Evolutionary conservation across 2,329 filamentous ascomycete genomes (phyloP).

Genomic region (Tolypocladium pustulatum): DNA sequence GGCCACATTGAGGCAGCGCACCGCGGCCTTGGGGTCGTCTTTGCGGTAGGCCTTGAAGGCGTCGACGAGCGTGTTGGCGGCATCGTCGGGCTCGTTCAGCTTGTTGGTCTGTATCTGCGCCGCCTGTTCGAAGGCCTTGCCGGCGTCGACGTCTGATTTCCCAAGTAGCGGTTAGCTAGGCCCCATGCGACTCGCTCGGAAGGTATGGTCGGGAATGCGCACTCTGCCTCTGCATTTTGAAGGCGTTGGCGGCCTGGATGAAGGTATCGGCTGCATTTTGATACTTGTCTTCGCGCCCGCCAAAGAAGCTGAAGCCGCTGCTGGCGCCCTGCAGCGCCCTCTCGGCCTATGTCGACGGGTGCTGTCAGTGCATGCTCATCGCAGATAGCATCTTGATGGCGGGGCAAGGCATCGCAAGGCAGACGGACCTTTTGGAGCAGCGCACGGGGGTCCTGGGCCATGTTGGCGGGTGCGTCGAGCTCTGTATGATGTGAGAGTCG

Average conservation of each 20-base stretch:
- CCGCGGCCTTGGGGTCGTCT: conserved; percentile 72
- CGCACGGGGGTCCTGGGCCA: conserved; percentile 69
- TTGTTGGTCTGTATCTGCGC: conserved; percentile 71
- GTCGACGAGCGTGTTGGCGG: conserved; percentile 77
- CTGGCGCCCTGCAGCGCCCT: conserved; percentile 66
- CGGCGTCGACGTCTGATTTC: conserved; percentile 66
- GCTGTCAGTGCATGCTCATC: background rate
- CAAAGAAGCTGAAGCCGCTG: conserved; percentile 82
- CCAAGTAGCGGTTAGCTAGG: background rate
- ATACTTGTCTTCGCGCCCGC: conserved; percentile 77
- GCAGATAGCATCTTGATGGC: background rate
- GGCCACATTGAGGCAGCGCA: conserved; percentile 65
- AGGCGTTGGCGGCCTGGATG: conserved; percentile 81
- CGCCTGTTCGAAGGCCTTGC: conserved; percentile 75
- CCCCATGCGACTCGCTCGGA: background rate
- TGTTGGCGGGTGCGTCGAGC: conserved; percentile 20
- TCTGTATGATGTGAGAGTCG: background rate
- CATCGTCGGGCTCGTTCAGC: conserved; percentile 85
- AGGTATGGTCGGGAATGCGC: conserved; percentile 15
- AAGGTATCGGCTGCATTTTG: conserved; percentile 83
- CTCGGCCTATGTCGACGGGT: conserved; percentile 56
- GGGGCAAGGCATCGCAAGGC: conserved; percentile 1
- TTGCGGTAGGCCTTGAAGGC: conserved; percentile 94
- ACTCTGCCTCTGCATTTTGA: conserved; percentile 80
- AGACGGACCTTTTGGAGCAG: conserved; percentile 62